Evolutionary conservation across 371 early-diverging fungal species (phyloP).

Genomic region (Quaeritorhiza haematococci): DNA sequence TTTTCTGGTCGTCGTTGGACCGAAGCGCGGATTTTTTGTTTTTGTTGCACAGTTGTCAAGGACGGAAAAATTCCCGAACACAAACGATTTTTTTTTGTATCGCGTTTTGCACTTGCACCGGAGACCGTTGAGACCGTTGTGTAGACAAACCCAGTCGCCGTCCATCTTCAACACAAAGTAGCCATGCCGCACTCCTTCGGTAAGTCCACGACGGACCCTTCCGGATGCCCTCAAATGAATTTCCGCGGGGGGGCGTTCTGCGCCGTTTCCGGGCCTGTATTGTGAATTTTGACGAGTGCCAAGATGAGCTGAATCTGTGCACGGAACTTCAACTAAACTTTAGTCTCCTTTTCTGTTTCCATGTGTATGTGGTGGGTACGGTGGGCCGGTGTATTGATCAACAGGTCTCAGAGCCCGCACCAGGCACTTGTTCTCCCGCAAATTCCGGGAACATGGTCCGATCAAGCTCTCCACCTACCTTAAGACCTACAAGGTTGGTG

Average conservation of each 20-base stretch:
- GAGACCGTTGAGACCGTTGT: no score
- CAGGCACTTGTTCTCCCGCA: constrained; percentile 96
- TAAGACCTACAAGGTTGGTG: constrained; percentile 96
- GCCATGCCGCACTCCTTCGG: constrained; percentile 93
- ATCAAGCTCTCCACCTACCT: constrained; percentile 95
- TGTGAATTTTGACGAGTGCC: neutral
- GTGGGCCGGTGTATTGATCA: neutral
- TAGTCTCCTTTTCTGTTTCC: neutral
- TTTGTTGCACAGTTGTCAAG: no score
- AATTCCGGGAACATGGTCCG: constrained; percentile 91
- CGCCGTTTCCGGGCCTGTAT: neutral
- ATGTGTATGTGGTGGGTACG: no score
- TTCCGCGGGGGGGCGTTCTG: neutral
- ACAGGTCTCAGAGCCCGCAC: constrained; percentile 92
- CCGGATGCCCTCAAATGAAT: neutral
- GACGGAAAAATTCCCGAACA: no score
- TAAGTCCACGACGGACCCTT: constrained; percentile 29
- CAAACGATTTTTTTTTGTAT: no score
- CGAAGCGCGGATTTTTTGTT: no score
- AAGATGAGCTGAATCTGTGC: neutral
- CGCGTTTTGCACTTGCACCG: no score
- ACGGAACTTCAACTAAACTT: neutral
- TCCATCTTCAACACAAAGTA: constrained; percentile 3
- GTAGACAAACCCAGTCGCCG: no score
- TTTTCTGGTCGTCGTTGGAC: no score